Base-by-base conservation (phyloP, 202 grass and related monocot genomes). In the Eragrostis tef region DNA sequence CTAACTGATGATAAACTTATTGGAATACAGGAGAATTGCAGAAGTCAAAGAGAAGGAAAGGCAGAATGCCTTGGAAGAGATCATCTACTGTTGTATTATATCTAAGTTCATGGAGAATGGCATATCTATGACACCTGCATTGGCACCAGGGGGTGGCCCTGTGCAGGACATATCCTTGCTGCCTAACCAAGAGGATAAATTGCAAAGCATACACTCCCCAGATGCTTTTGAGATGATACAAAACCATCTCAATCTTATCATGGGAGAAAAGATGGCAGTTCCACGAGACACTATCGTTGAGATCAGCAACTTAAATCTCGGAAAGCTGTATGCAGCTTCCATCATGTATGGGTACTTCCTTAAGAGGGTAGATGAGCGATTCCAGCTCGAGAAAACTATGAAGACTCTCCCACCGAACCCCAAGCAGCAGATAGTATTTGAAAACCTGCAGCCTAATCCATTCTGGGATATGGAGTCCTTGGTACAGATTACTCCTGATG, bases 321-420 rank as follows among this genome's bases (percentile, higher is more conserved):
- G 96, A 27, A 98, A 98, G 74, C 96, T 98, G 29, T 98, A 98
- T 74, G 92, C 96, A 75, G 96, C 96, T 29, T 98, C 96, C 42
- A 90, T 98, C 77, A 99, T 99, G 94, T 98, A 98, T 27, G 94
- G 94, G 5, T 98, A 98, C 84, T 98, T 98, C 79, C 94, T 98
- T 36, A 98, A 98, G 86, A 86, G 94, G 64, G 92, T 98, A 16
- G 92, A 99, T 70, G 92, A 99, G 43, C 84, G 96, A 63, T 99
- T 88, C 77, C 96, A 99, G 25, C 96, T 99, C 0, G 96, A 99
- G 86, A 92, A 88, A 61, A 95, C 66, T 16, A 93, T 99, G 92
- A 99, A 99, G 68, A 95, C 87, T 12, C 74, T 91, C 44, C 92
- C 96, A 0, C 81, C 80, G 42, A 86, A 61, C n/a, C 71, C 84